Evolutionary conservation across 441 rosid genomes (phyloP).

Genomic region (Isatis lusitanica): DNA sequence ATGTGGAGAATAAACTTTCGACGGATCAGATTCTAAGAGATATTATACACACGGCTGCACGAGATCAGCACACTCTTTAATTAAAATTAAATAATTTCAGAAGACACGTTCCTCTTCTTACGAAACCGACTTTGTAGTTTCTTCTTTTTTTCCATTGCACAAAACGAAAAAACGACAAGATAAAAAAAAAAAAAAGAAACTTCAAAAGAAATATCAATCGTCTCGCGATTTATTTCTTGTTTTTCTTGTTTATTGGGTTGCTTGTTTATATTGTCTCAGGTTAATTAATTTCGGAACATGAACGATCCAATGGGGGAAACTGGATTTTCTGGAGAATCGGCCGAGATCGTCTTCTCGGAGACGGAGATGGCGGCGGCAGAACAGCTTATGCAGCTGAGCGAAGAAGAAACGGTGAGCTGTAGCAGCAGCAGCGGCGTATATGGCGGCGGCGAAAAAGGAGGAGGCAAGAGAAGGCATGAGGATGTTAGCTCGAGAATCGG

Average conservation of each 20-base stretch:
- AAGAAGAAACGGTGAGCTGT: conserved; percentile 37
- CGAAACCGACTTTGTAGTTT: conserved; percentile 40
- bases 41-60: neutral
- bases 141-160: conserved; percentile 13
- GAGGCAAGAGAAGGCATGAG: conserved; percentile 27
- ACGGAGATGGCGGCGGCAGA: conserved; percentile 40
- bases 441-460: conserved; percentile 7
- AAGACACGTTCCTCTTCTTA: conserved; percentile 37
- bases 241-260: neutral
- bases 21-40: neutral
- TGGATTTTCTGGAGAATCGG: conserved; percentile 21
- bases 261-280: neutral
- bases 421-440: conserved; percentile 34
- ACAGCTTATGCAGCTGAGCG: conserved; percentile 39
- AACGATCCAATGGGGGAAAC: conserved; percentile 28
- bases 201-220: neutral
- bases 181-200: neutral
- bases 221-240: neutral
- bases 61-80: neutral
- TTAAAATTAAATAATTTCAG: neutral
- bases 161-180: conserved; percentile 20
- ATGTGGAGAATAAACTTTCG: neutral
- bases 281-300: neutral
- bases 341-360: conserved; percentile 24
- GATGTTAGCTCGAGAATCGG: conserved; percentile 27